Conservation (phyloP, 768 basidiomycete species). For the Boletus sp. region DNA sequence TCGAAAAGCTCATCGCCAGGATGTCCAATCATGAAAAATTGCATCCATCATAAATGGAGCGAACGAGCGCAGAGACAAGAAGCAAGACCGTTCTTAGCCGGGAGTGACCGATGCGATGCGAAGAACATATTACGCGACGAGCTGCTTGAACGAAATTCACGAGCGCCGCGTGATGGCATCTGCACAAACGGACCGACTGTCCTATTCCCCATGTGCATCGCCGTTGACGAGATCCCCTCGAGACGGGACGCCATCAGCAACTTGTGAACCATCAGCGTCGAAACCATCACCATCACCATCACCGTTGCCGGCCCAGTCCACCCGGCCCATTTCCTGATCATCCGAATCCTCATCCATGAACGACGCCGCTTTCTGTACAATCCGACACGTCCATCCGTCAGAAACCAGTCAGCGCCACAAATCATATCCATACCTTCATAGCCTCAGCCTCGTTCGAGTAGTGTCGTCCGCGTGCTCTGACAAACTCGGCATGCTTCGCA, state of each 20-base stretch:
- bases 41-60: not conserved
- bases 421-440: constrained; percentile 67
- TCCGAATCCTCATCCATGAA: constrained; percentile 65
- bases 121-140: not conserved
- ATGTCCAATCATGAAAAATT: not conserved
- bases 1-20: not conserved
- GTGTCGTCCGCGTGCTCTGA: constrained; percentile 77
- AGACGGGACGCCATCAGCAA: not conserved
- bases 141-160: not conserved
- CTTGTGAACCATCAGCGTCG: constrained; percentile 2
- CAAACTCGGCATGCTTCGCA: constrained; percentile 78
- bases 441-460: constrained; percentile 92
- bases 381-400: constrained; percentile 3
- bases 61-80: not conserved
- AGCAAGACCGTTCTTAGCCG: not conserved
- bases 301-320: not conserved
- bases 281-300: constrained; percentile 13
- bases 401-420: not conserved
- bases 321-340: constrained; percentile 1
- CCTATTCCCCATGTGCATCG: constrained; percentile 18
- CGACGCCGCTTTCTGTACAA: constrained; percentile 56
- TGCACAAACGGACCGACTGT: not conserved
- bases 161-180: not conserved
- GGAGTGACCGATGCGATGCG: not conserved
- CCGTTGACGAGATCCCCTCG: constrained; percentile 20